phyloP scores from a whole-genome alignment of 768 basidiomycete species.

The Clitopilus passeckerianus region DNA sequence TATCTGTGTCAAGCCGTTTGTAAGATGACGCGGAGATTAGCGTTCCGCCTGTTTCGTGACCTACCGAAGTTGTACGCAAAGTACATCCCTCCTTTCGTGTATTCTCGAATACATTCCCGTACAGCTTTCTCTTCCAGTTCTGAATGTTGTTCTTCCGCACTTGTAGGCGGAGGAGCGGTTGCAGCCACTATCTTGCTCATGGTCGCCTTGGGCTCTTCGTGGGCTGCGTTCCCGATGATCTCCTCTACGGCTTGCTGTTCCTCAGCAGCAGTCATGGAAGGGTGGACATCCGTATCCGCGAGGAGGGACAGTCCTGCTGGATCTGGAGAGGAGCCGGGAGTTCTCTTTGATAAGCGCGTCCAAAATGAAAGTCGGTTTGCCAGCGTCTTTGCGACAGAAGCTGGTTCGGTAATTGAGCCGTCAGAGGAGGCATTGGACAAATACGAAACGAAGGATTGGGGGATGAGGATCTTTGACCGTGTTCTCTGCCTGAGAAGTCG shows the following conservation, averaged over 20 bases:
- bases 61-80: slow-evolving; percentile 84
- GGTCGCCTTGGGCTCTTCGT: slow-evolving; percentile 44
- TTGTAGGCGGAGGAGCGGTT: slow-evolving; percentile 57
- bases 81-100: slow-evolving; percentile 84
- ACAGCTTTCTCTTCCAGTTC: slow-evolving; percentile 85
- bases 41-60: slow-evolving; percentile 7
- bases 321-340: slow-evolving; percentile 9
- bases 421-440: slow-evolving; percentile 54
- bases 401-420: slow-evolving; percentile 28
- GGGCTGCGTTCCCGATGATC: slow-evolving; percentile 37
- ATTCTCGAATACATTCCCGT: slow-evolving; percentile 72
- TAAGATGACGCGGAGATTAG: neutral
- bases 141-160: slow-evolving; percentile 60
- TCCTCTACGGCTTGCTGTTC: slow-evolving; percentile 34
- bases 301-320: slow-evolving; percentile 6
- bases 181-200: slow-evolving; percentile 54
- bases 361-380: slow-evolving; percentile 72
- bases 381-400: slow-evolving; percentile 58
- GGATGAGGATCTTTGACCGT: slow-evolving; percentile 26
- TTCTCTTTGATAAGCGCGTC: slow-evolving; percentile 54
- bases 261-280: slow-evolving; percentile 12
- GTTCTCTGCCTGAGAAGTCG: slow-evolving; percentile 16
- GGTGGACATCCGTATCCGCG: slow-evolving; percentile 2
- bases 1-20: slow-evolving; percentile 39
- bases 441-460: slow-evolving; percentile 43